Conservation (phyloP, 768 basidiomycete genomes). For the Tulasnella sp. region DNA sequence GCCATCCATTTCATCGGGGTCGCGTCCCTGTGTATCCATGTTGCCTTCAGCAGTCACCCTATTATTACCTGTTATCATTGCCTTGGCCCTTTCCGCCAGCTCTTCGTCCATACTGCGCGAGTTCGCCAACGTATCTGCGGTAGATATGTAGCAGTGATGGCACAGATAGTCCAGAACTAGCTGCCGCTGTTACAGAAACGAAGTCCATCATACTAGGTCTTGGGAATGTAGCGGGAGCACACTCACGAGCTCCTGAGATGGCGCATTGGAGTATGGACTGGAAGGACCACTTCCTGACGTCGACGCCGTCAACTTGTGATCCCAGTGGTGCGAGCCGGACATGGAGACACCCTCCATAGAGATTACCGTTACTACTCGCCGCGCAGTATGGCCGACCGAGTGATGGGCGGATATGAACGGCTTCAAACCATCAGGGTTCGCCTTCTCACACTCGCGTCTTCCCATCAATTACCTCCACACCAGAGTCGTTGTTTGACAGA, state of each 20-base stretch:
- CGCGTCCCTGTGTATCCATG: not conserved
- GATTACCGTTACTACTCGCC: too few species aligned
- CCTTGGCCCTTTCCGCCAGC: constrained; percentile 1
- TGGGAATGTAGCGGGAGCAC: not conserved
- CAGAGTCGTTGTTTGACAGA: too few species aligned
- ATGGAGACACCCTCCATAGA: too few species aligned
- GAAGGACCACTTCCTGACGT: not conserved
- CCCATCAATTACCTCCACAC: too few species aligned
- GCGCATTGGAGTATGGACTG: constrained; percentile 11
- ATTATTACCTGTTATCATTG: not conserved
- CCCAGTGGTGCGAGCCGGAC: too few species aligned
- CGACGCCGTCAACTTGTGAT: too few species aligned
- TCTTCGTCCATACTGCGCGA: not conserved
- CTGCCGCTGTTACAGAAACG: not conserved
- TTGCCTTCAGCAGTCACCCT: constrained; percentile 4
- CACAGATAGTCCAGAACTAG: constrained; percentile 68
- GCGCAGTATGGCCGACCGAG: too few species aligned
- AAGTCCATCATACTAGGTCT: not conserved
- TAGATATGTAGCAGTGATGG: constrained; percentile 59
- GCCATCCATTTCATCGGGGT: not conserved
- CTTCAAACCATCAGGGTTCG: too few species aligned
- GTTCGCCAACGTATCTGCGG: constrained; percentile 54
- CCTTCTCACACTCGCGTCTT: too few species aligned
- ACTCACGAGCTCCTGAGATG: constrained; percentile 11
- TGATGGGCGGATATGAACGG: too few species aligned